phyloP scores from a whole-genome alignment of 106 monocot genomes.

The Amphibolis antarctica region DNA sequence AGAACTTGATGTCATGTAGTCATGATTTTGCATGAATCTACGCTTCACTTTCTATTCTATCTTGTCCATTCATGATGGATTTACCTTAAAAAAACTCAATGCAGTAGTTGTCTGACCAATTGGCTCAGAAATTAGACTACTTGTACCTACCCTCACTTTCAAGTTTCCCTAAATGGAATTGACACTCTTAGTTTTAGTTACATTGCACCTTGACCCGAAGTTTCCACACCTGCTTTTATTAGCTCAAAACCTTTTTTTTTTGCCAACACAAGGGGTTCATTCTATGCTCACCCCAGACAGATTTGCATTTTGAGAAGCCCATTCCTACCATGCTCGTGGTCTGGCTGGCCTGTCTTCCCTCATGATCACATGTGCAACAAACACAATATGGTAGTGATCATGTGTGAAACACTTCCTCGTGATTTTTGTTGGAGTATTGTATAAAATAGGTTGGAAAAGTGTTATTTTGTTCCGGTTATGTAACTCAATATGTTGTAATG shows the following conservation, averaged over 20 bases:
- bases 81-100: no score
- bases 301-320: conserved; percentile 1
- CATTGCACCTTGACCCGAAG: conserved; percentile 1
- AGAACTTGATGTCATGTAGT: no score
- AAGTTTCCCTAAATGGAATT: conserved; percentile 1
- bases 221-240: neutral
- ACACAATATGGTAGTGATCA: no score
- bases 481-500: no score
- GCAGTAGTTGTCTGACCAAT: conserved; percentile 1
- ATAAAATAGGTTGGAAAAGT: no score
- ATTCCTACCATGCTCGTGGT: neutral
- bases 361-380: no score
- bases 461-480: no score
- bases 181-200: conserved; percentile 1
- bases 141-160: conserved; percentile 1
- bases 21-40: no score
- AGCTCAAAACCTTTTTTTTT: neutral
- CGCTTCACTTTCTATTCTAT: no score
- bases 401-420: no score
- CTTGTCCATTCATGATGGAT: no score
- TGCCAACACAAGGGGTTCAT: conserved; percentile 2
- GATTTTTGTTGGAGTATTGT: no score
- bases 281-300: conserved; percentile 1
- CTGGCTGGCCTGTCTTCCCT: neutral
- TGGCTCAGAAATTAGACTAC: neutral